Base-by-base conservation (phyloP, 2,329 filamentous ascomycete species). In the Stagonosporopsis rhizophila region DNA sequence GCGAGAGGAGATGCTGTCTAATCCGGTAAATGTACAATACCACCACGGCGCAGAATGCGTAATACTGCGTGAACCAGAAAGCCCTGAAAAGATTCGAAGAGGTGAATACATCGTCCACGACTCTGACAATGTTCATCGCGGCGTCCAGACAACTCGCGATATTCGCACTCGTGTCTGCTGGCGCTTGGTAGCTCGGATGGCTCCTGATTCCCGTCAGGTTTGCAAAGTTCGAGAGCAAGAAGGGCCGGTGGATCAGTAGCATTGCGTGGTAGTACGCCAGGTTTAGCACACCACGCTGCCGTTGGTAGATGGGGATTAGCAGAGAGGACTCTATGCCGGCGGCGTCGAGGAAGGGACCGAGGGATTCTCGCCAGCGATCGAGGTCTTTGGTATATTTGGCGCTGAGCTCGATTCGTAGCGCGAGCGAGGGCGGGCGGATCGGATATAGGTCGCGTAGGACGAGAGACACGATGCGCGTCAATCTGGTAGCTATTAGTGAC, bases 11-110 rank as follows among this genome's bases (percentile, higher is more conserved):
- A 3, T 82, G 68, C 28, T 75, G 76, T 61, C 83, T 81, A 15
- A 85, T 84, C 40, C 81, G 74, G 74, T 81, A 83, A 2, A 85
- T 79, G 53, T 85, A 85, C 0, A 83, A 71, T 4, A 85, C 81
- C 0, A 81, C 80, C 0, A 85, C 74, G 0, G 83, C 82, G 59
- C 81, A 84, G 52, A 85, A 84, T 0, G 81, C 79, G 4, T 83
- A 80, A 58, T 83, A 84, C 34, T 82, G 80, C 22, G 80, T 84
- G 67, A 81, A 83, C 73, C 82, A 84, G 35, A 83, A 79, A 0
- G 80, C 78, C 47, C 81, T 77, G 45, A 80, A 82, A 2, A 79
- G 74, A 34, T 74, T 73, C 9, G 70, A 75, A 6, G 77, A 75
- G 1, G 71, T 63, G 20, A 77, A 76, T 27, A 81, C 72, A 11